phyloP scores from a whole-genome alignment of 2,329 filamentous ascomycete genomes.

The Fusarium devonianum region DNA sequence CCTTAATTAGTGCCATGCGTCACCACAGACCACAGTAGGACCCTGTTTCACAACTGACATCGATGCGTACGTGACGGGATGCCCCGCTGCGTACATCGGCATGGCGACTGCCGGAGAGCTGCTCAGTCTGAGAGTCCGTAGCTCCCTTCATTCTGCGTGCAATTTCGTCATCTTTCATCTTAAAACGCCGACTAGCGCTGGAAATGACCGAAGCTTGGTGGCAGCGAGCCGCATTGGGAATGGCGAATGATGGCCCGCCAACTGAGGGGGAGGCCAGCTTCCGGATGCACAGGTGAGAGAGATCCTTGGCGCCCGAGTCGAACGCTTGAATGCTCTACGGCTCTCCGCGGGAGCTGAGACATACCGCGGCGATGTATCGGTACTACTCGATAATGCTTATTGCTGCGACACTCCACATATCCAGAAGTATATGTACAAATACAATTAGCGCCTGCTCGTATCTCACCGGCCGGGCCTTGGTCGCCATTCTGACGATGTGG shows the following conservation, averaged over 20 bases:
- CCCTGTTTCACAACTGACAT: slow-evolving; percentile 32
- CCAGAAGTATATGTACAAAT: slow-evolving; percentile 18
- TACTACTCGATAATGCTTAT: too few relatives aligned
- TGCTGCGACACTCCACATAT: too few relatives aligned
- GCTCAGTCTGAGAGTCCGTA: slow-evolving; percentile 14
- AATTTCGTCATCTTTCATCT: slow-evolving; percentile 40
- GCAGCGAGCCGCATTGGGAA: slow-evolving; percentile 40
- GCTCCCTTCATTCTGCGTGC: slow-evolving; percentile 22
- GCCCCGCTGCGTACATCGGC: slow-evolving; percentile 5
- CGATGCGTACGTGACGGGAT: slow-evolving; percentile 15
- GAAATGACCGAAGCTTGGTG: slow-evolving; percentile 32
- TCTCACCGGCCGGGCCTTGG: slow-evolving; percentile 6
- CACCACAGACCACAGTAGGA: neutral
- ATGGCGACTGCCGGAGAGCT: slow-evolving; percentile 25
- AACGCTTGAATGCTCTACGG: slow-evolving; percentile 23
- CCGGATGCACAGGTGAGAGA: slow-evolving; percentile 25
- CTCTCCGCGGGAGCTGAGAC: slow-evolving; percentile 37
- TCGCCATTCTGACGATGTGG: slow-evolving; percentile 35
- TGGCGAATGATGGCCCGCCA: slow-evolving; percentile 34
- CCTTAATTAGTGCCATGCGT: slow-evolving; percentile 6
- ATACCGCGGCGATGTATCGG: slow-evolving; percentile 16
- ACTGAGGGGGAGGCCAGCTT: slow-evolving; percentile 22
- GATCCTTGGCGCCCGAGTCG: slow-evolving; percentile 22
- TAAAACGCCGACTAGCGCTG: slow-evolving; percentile 37
- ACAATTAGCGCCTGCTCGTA: slow-evolving; percentile 26